These are phyloP conservation scores for Atalantia buxifolia DNA, from an alignment of 345 rosid species.

Conservation along the genomic window DNA sequence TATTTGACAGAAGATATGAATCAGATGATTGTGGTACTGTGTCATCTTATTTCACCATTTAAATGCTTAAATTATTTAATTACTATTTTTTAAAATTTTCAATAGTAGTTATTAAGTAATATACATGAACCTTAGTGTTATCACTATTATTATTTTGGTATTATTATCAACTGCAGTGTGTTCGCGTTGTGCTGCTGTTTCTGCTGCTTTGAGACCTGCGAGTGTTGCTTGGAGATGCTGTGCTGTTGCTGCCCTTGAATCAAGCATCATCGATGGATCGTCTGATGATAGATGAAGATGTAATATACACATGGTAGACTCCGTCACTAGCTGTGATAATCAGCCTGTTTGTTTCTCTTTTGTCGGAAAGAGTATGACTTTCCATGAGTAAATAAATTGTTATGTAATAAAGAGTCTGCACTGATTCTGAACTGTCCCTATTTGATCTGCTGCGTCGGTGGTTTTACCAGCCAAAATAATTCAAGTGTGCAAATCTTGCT, in stretches of 20 bases:
- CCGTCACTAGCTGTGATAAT: not conserved
- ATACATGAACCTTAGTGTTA: not conserved
- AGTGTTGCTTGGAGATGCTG: conserved; percentile 27
- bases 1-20: not conserved
- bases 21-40: not conserved
- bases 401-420: not conserved
- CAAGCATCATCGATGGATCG: not conserved
- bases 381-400: not conserved
- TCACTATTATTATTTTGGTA: not conserved
- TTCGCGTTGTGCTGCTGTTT: conserved; percentile 42
- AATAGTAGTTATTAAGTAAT: too few relatives aligned
- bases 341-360: not conserved
- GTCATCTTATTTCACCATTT: too few relatives aligned
- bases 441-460: not conserved
- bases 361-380: not conserved
- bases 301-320: too few relatives aligned
- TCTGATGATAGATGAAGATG: too few relatives aligned
- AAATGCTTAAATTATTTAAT: too few relatives aligned
- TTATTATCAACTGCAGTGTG: conserved; percentile 18
- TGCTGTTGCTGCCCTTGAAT: conserved; percentile 29
- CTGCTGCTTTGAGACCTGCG: conserved; percentile 40
- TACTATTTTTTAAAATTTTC: too few relatives aligned
- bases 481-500: not conserved
- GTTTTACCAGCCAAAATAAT: too few relatives aligned
- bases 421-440: not conserved